Evolutionary conservation across 2,329 filamentous ascomycete species (phyloP), one percentile per base, ranked within the genome.

Genomic region (Rhynchosporium secalis): DNA sequence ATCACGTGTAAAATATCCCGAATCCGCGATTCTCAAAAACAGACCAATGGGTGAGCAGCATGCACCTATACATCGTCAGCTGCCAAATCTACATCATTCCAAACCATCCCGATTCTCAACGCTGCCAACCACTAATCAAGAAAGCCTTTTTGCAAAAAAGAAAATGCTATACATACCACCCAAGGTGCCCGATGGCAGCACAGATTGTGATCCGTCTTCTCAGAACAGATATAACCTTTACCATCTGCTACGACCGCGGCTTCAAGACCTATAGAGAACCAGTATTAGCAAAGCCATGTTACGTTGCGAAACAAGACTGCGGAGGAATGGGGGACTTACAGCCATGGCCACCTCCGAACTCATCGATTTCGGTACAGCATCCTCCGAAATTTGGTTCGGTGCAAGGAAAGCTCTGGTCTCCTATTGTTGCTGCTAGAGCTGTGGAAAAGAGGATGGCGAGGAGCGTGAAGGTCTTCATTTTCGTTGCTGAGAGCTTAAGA

Each of bases 31-130:
- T 5, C 33, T 58, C 56, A 41, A 6, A 29, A 33, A 13, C 56
- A 58, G n/a, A 58, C 41, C 56, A 58, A 33, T 12, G 56, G 56
- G n/a, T 58, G 56, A 2, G 38, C 56, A 41, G 20, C 56, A 51
- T 58, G 56, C 9, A 58, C 33, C 56, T 58, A 43, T 4, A 5
- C 20, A 13, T 28, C 15, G 31, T 47, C 15, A 47, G 29, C 43
- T 10, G 12, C n/a, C 13, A 28, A 15, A 8, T 36, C 8, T 7
- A 26, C 29, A 2, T 26, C 26, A 28, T 36, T 12, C 28, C 13
- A 7, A 26, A 12, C n/a, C 8, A 4, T 48, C 26, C 20, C n/a
- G 3, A 9, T 26, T 7, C 4, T 9, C 1, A 28, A 12, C 4
- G 28, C 15, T 3, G 5, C 20, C 20, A 48, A 48, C 33, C 33